Evolutionary conservation across 495 filamentous ascomycete species (phyloP).

Genomic region (Cenococcum geophilum): DNA sequence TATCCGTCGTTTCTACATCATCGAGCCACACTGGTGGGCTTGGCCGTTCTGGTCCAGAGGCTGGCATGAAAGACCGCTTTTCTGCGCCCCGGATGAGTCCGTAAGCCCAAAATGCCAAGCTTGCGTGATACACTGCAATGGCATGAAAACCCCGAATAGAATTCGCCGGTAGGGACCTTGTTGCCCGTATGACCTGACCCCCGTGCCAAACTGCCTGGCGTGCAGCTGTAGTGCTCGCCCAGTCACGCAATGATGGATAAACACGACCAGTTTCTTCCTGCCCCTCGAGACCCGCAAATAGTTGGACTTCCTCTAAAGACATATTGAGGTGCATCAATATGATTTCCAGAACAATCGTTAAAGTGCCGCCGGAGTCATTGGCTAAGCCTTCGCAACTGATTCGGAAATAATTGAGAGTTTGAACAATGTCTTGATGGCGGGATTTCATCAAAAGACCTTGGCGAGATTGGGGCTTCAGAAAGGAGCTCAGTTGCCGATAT

Average conservation of each 20-base stretch:
- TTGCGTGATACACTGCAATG: conserved; percentile 55
- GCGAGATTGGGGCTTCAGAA: conserved; percentile 37
- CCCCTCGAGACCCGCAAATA: conserved; percentile 58
- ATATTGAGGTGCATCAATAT: conserved; percentile 56
- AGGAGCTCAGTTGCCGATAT: conserved; percentile 51
- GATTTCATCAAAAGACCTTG: conserved; percentile 46
- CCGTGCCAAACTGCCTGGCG: conserved; percentile 57
- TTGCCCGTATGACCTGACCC: conserved; percentile 54
- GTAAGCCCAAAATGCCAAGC: conserved; percentile 56
- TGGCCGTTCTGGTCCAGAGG: not conserved
- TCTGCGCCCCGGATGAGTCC: conserved; percentile 36
- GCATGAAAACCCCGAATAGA: conserved; percentile 54
- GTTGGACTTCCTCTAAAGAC: conserved; percentile 58
- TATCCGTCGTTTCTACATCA: conserved; percentile 40
- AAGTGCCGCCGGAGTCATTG: conserved; percentile 30
- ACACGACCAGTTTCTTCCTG: conserved; percentile 53
- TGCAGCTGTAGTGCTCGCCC: conserved; percentile 48
- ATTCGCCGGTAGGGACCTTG: conserved; percentile 43
- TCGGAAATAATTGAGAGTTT: conserved; percentile 44
- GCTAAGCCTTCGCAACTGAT: conserved; percentile 38
- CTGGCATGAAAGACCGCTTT: not conserved
- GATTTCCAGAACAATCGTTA: conserved; percentile 47
- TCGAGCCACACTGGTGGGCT: conserved; percentile 45
- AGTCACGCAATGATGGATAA: conserved; percentile 48
- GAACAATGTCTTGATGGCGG: conserved; percentile 47